A percentile compares a stretch with the other conserved stretches of the same genome.
Conservation (phyloP, 495 filamentous ascomycete genomes). For the Diplogelasinospora grovesii region DNA sequence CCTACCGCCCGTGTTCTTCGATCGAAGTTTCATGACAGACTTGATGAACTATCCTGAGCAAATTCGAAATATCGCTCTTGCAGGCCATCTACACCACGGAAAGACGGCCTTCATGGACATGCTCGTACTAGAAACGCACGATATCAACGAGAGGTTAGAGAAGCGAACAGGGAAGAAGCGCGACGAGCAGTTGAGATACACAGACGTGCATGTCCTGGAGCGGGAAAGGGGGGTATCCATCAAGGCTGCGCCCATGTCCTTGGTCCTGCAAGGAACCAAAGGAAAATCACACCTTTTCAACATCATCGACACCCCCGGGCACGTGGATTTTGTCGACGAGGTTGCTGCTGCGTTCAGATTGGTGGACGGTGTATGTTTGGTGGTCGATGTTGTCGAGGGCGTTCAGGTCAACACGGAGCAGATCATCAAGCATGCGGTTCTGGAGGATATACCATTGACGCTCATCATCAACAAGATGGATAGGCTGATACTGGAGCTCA, state of each 20-base stretch:
- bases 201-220: constrained; percentile 83
- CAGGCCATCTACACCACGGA: constrained; percentile 91
- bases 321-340: constrained; percentile 98
- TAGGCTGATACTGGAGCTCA: constrained; percentile 86
- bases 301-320: constrained; percentile 90
- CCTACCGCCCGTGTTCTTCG: constrained; percentile 79
- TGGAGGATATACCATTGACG: constrained; percentile 83
- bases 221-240: constrained; percentile 87
- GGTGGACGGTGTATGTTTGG: constrained; percentile 84
- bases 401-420: constrained; percentile 95
- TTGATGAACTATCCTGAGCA: constrained; percentile 94
- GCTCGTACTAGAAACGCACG: constrained; percentile 91
- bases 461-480: constrained; percentile 97
- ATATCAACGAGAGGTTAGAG: constrained; percentile 67
- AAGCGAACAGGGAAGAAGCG: constrained; percentile 72
- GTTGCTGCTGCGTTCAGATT: constrained; percentile 81
- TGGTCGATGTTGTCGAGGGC: constrained; percentile 97
- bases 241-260: constrained; percentile 89
- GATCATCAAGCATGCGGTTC: constrained; percentile 89
- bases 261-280: constrained; percentile 78
- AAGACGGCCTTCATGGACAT: constrained; percentile 99
- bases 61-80: constrained; percentile 84
- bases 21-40: constrained; percentile 85
- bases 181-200: constrained; percentile 91
- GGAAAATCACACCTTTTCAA: constrained; percentile 97